Base-by-base conservation (phyloP, 2,329 filamentous ascomycete species). In the Verticillium klebahnii region DNA sequence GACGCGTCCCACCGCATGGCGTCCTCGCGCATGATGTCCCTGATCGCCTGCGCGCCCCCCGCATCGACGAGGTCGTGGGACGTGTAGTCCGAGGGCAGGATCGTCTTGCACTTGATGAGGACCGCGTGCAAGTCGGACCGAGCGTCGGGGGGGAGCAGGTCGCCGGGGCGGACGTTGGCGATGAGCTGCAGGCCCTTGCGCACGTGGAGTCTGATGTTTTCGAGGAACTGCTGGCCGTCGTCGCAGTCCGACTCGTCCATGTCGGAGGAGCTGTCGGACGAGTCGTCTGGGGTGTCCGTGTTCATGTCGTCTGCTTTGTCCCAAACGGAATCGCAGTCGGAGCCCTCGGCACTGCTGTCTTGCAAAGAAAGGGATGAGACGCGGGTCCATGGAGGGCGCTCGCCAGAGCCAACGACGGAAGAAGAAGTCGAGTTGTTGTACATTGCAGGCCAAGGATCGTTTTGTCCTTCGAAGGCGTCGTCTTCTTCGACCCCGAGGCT, bases 131-230 rank as follows among this genome's bases (percentile, higher is more conserved):
- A 69, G 61, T 68, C 58, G 50, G 64, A 68, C 39, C 57, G 59
- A 7, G 56, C 56, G 19, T 59, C 60, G 1, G 60, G 61, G 2
- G 55, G 60, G 40, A 67, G 66, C 34, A 68, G 65, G 8, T 68
- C 62, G 37, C 67, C 66, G 4, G 66, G 66, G 5, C 57, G n/a
- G 32, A 69, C 67, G 31, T 59, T 45, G 3, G 66, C 63, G 29
- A 69, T 67, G 60, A 69, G 64, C 14, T 60, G 56, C 17, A 69
- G 62, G 19, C 67, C 67, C 6, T 62, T 62, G 58, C 68, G 67
- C 2, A 69, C 62, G 58, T 69, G 67, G 3, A 63, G 59, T 39
- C 64, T 68, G 60, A 69, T 69, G 37, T 66, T 64, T n/a, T 56
- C 58, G 17, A 68, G n/a, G 29, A 66, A 64, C 17, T 61, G 62